Evolutionary conservation across 352 stramenopile species (phyloP), one percentile per base, ranked within the genome.

Genomic region (Thraustochytrium striatum): DNA sequence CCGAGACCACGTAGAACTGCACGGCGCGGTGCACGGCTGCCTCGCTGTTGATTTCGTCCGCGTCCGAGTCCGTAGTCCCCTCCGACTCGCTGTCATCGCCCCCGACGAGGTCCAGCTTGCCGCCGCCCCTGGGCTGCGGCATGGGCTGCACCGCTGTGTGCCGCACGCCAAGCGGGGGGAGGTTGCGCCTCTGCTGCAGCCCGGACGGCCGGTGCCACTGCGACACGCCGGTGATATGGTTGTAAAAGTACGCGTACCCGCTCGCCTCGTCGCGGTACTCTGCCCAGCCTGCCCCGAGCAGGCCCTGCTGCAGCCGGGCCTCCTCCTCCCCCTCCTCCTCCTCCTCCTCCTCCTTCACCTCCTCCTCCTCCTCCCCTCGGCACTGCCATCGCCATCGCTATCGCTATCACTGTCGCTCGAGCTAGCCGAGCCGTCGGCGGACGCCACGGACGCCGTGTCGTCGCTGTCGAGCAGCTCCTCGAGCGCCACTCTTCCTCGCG

Each of bases 1-100:
- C 25, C 65, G 41, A 75, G 9, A n/a, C n/a, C n/a, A 75, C 65
- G 65, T 75, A 75, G 36, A 75, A 75, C 2, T 61, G 43, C 9
- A 75, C 65, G 3, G 65, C 65, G 32, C 52, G 32, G 5, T 55
- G 41, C 21, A 61, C 65, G 36, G 65, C 65, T 7, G 16, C 35
- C 36, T 72, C 11, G 11, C n/a, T 16, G 21, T 21, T 16, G 36
- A 75, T 75, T 3, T 30, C 2, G 0, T 73, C 62, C 19, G 41
- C 11, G 36, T 75, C 65, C 16, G 25, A 8, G 35, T 70, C 59
- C 38, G 59, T 61, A 7, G 7, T 25, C 35, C 33, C 13, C 35
- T 13, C 25, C 9, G 19, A 43, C 11, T 57, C 28, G 35, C 8
- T 53, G 16, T 61, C 55, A 0, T 35, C 11, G 21, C 39, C 55